Percentiles rank a stretch among this genome's conserved stretches.
Evolutionary conservation across 2,329 filamentous ascomycete species (phyloP).

Genomic region (Chaetomiaceae sp.): DNA sequence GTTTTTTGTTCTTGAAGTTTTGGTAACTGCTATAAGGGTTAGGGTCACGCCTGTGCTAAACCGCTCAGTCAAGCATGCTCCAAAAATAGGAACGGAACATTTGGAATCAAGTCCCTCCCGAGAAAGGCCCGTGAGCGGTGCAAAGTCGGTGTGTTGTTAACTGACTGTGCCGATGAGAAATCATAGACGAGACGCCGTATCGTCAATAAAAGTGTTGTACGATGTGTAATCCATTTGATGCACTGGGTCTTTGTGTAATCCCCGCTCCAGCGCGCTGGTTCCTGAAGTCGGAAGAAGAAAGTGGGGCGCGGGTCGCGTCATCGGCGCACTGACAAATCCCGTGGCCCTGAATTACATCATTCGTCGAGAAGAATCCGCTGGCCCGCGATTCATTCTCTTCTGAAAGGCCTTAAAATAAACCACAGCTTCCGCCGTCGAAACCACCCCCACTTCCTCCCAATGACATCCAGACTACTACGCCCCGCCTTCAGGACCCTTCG

Average conservation of each 20-base stretch:
- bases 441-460: conserved; percentile 8
- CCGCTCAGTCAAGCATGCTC: too few relatives aligned
- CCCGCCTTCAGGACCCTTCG: conserved; percentile 17
- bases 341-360: conserved; percentile 21
- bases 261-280: too few relatives aligned
- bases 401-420: conserved; percentile 7
- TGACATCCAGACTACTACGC: conserved; percentile 19
- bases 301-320: conserved; percentile 10
- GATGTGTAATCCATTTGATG: too few relatives aligned
- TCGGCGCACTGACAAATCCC: conserved; percentile 15
- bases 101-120: too few relatives aligned
- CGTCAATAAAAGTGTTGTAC: too few relatives aligned
- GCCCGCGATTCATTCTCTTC: background rate
- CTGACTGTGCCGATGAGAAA: background rate
- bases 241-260: too few relatives aligned
- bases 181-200: background rate
- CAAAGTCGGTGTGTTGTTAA: background rate
- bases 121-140: too few relatives aligned
- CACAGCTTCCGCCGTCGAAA: conserved; percentile 1
- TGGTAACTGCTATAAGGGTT: too few relatives aligned
- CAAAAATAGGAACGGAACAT: too few relatives aligned
- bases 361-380: conserved; percentile 12
- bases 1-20: too few relatives aligned
- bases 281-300: background rate
- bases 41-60: too few relatives aligned